Evolutionary conservation across 2,329 filamentous ascomycete genomes (phyloP), one percentile per base, ranked within the genome.

Genomic region (Penicillium sp.): DNA sequence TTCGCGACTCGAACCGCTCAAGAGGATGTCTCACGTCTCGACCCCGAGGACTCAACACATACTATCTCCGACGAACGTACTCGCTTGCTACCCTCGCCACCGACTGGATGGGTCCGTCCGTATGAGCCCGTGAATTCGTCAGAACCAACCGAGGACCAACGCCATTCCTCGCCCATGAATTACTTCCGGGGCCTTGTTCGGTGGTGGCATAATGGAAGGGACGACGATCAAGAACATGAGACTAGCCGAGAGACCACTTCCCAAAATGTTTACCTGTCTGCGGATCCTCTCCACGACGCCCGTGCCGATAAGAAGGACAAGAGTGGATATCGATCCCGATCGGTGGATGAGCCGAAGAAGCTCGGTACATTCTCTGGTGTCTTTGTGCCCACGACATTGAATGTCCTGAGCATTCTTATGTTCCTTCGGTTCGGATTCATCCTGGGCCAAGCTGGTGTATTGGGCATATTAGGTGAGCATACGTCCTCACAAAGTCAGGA

Each of bases 341-440:
- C 58, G 21, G 48, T 52, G 19, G 64, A 67, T 39, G 57, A 55
- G 44, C 68, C 65, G 15, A 71, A 77, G 58, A 93, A 93, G 70
- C 75, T 94, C 50, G 86, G 86, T 33, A 83, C 82, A 8, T 81
- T 88, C 57, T 87, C 83, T 4, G 86, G 86, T 7, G 85, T 94
- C 42, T 95, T 89, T 66, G 85, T 95, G 15, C 88, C 88, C 1
- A 88, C 88, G n/a, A 90, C 84, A 53, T 75, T 94, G 57, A 95
- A 93, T 67, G 88, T 95, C 37, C 72, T 94, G 57, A 91, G 87
- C 60, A 94, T 95, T 68, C 78, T 95, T 54, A 94, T 95, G 87
- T 95, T 95, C 70, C 75, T 95, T 60, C 81, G 88, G 21, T 95
- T 95, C 66, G 88, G 88, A 21, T 83, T 88, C 60, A 87, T 95